These are phyloP conservation scores for Dichotomocladium elegans DNA, from an alignment of 371 early-diverging fungal genomes.

Conservation along the genomic window DNA sequence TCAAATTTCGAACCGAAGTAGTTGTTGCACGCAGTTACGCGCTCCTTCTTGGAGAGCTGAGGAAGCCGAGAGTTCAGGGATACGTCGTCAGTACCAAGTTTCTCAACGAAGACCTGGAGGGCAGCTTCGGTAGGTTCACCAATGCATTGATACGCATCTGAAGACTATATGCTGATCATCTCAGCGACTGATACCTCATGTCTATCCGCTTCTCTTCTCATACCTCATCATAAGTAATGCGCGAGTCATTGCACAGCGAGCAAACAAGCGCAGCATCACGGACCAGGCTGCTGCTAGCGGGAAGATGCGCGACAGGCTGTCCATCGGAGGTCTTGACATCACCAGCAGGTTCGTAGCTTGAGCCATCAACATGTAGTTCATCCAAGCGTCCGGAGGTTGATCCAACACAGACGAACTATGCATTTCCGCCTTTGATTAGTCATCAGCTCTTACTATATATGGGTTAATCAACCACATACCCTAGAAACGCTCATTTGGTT, in stretches of 20 bases:
- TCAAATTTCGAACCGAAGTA: constrained; percentile 50
- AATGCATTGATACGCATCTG: constrained; percentile 61
- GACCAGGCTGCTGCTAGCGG: constrained; percentile 50
- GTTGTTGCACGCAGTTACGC: constrained; percentile 60
- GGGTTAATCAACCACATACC: constrained; percentile 23
- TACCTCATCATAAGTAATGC: constrained; percentile 72
- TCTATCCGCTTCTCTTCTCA: neutral
- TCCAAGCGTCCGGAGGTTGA: constrained; percentile 39
- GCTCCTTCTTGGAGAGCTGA: constrained; percentile 46
- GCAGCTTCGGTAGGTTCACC: constrained; percentile 99
- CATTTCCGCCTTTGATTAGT: neutral
- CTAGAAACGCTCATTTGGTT: constrained; percentile 93
- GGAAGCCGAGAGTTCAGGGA: constrained; percentile 58
- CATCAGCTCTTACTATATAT: neutral
- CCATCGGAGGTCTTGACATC: constrained; percentile 50
- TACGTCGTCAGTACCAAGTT: constrained; percentile 74
- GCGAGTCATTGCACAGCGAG: constrained; percentile 91
- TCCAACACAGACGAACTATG: constrained; percentile 37
- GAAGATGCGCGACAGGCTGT: constrained; percentile 39
- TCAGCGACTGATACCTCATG: neutral
- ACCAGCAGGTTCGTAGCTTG: constrained; percentile 85
- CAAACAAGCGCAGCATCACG: constrained; percentile 79
- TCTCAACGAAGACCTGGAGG: constrained; percentile 89
- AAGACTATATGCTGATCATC: constrained; percentile 17
- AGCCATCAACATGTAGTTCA: constrained; percentile 77